Evolutionary conservation across 1,284 basidiomycete species (phyloP).

Genomic region (Leccinum pachyderme): DNA sequence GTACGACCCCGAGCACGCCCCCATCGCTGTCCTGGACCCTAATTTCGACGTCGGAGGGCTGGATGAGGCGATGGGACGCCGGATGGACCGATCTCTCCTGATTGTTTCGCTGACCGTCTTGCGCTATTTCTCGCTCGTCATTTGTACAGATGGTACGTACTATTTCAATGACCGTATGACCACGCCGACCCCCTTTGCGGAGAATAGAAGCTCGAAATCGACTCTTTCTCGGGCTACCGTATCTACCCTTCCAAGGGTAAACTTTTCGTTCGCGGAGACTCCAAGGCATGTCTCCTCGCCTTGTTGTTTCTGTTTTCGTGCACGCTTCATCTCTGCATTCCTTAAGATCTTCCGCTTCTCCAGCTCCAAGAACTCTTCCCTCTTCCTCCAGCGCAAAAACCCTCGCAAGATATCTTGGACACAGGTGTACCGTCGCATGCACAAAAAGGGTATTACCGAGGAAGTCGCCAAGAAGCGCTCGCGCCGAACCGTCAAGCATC

Average conservation of each 20-base stretch:
- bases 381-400: constrained; percentile 99
- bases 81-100: constrained; percentile 39
- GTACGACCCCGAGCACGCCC: constrained; percentile 9
- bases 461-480: constrained; percentile 99
- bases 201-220: constrained; percentile 94
- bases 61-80: constrained; percentile 40
- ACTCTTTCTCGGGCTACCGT: constrained; percentile 93
- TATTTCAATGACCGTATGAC: not conserved
- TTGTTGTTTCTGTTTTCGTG: not conserved
- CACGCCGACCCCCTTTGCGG: constrained; percentile 23
- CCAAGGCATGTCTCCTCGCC: constrained; percentile 68
- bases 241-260: constrained; percentile 97
- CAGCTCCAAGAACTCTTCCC: constrained; percentile 88
- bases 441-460: constrained; percentile 99
- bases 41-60: constrained; percentile 31
- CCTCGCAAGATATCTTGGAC: constrained; percentile 99
- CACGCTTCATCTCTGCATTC: not conserved
- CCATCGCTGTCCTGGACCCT: not conserved
- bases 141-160: constrained; percentile 52
- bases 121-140: not conserved
- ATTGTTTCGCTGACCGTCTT: constrained; percentile 26
- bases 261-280: constrained; percentile 94
- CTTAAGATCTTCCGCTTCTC: constrained; percentile 89
- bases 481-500: constrained; percentile 95
- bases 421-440: constrained; percentile 94